Percentiles rank a stretch among this genome's conserved stretches.
Evolutionary conservation across 2,329 filamentous ascomycete genomes (phyloP).

Genomic region (Exutisphaerella laricina): DNA sequence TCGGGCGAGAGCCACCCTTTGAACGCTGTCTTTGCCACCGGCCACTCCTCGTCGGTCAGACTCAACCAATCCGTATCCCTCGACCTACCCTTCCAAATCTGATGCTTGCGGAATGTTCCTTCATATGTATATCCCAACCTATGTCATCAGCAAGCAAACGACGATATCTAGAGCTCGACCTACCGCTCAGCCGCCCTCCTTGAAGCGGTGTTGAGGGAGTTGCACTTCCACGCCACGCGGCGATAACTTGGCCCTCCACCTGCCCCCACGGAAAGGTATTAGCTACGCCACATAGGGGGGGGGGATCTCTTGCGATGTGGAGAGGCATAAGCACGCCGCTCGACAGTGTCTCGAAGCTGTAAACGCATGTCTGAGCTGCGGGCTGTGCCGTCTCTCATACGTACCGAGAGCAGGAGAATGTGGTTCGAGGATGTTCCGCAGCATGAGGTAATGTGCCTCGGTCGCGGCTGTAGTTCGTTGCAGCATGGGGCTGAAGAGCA

Average conservation of each 20-base stretch:
- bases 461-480: conserved; percentile 53
- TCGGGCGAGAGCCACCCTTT: conserved; percentile 50
- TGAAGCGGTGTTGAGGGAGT: conserved; percentile 52
- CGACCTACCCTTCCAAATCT: conserved; percentile 52
- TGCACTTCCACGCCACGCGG: conserved; percentile 61
- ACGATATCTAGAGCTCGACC: no score
- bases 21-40: conserved; percentile 41
- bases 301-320: no score
- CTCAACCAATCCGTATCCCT: conserved; percentile 59
- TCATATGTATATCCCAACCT: conserved; percentile 56
- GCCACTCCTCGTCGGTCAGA: conserved; percentile 57
- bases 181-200: conserved; percentile 49
- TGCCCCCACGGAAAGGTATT: no score
- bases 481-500: conserved; percentile 48
- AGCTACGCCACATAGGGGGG: no score
- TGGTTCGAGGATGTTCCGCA: conserved; percentile 49
- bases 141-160: no score
- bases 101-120: conserved; percentile 57
- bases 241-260: conserved; percentile 44
- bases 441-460: conserved; percentile 54
- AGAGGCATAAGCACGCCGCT: no score
- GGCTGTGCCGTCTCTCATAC: no score
- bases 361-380: no score
- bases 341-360: no score
- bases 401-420: conserved; percentile 4